Base-by-base conservation (phyloP, 192 early-diverging fungal species). In the Geranomyces michiganensis region DNA sequence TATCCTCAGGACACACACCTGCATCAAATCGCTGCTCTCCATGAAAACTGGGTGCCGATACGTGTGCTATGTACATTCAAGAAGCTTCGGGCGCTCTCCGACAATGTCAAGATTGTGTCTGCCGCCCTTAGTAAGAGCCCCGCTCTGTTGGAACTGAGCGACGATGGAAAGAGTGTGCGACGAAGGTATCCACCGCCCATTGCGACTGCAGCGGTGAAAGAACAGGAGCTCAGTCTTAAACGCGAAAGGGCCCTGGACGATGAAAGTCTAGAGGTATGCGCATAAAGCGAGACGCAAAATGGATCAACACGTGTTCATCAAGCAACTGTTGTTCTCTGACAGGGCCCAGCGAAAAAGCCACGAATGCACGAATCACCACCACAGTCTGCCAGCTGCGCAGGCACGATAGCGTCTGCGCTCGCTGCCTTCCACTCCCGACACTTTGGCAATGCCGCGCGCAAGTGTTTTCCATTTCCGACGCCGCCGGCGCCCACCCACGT, bases 1-100 rank as follows among this genome's bases (percentile, higher is more conserved):
- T 45, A 26, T 64, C 62, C 62, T 10, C 36, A 64, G n/a, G 62
- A 64, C 36, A 64, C 15, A 64, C 27, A 64, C 43, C 62, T 64
- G 3, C 15, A 64, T 5, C 21, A 64, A 64, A n/a, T 64, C 43
- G 21, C n/a, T 13, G 17, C 2, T 3, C 62, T 41, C 2, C 62
- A 64, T 21, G 14, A 44, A 21, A 36, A 36, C 13, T 64, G 62
- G 62, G 43, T 64, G 12, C 62, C 62, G 21, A 45, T 64, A 17
- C 29, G 12, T 21, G 44, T 64, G 17, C 33, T 64, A 24, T 29
- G 33, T 8, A 45, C 17, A 5, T 64, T 64, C 62, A 64, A 45
- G 22, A 64, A 46, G 21, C 27, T 64, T 7, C 17, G n/a, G 21
- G 62, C 62, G 43, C 32, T 64, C 14, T 21, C 17, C 3, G 32